Base-by-base conservation (phyloP, 1,139 yeast species). In the Candida labiduridarum region DNA sequence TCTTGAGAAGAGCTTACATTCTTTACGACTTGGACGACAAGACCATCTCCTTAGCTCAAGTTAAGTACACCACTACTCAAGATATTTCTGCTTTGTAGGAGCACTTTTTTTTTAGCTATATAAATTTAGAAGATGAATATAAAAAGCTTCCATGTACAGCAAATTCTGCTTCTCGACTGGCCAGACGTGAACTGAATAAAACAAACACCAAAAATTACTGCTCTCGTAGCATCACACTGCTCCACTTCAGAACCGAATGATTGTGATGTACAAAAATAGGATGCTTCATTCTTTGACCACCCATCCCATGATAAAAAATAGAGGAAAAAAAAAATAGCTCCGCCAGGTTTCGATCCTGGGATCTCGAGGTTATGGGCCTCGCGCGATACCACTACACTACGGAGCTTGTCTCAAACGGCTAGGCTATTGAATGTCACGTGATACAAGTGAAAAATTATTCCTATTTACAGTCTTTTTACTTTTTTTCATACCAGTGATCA, bases 1-100 rank as follows among this genome's bases (percentile, higher is more conserved):
- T 69, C 50, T 66, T 69, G 60, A 61, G 71, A 57, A 56, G 57
- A 41, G 69, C 70, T 8, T 69, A 69, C 53, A 55, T 62, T 31
- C 65, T 65, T 39, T 68, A 58, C 54, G 64, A 69, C 47, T 63
- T 68, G 43, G 67, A 65, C 10, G 69, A 57, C 44, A 51, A 51
- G 29, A 56, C 58, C 8, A 60, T 68, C 45, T 58, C 65, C 2
- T 41, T 69, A 22, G 72, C 70, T 12, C 71, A 62, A 51, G 69
- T 56, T 15, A 59, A 57, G 43, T 63, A 59, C 49, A 56, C 65
- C 31, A 25, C 47, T 22, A 19, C 35, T 9, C 48, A 53, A 25
- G 44, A 44, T 29, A 44, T 51, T 31, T 22, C 46, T 14, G 29
- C 51, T 14, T 45, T 45, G 18, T 45, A 45, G 36, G 15, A 25